These are phyloP conservation scores for Periglandula ipomoeae DNA, from an alignment of 2,329 filamentous ascomycete species.

Conservation along the genomic window DNA sequence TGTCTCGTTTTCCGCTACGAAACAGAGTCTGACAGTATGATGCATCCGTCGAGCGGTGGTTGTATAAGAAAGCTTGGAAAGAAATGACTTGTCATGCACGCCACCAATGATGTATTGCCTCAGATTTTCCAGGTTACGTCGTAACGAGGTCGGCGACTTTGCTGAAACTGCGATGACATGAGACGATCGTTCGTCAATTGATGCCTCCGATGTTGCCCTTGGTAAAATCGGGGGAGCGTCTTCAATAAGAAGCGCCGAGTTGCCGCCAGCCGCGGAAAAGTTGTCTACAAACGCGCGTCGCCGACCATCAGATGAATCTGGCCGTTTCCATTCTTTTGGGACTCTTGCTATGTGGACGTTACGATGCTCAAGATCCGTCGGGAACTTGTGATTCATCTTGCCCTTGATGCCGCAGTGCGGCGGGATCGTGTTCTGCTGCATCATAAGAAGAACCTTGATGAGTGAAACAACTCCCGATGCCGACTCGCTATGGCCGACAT, in stretches of 20 bases:
- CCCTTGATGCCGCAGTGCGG: conserved; percentile 45
- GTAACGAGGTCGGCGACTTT: conserved; percentile 41
- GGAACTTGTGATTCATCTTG: conserved; percentile 34
- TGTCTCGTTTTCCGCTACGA: conserved; percentile 41
- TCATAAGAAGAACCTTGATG: conserved; percentile 40
- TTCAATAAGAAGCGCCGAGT: conserved; percentile 54
- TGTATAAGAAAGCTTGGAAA: conserved; percentile 53
- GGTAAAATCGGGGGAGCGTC: conserved; percentile 48
- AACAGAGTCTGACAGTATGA: conserved; percentile 42
- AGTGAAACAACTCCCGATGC: conserved; percentile 32
- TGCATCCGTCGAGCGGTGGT: conserved; percentile 56
- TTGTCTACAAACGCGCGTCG: conserved; percentile 40
- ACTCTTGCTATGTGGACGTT: conserved; percentile 29
- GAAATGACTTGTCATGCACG: too few species aligned
- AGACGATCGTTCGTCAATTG: conserved; percentile 12
- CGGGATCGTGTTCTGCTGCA: conserved; percentile 37
- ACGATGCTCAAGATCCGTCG: conserved; percentile 29
- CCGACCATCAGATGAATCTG: too few species aligned
- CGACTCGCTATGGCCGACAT: conserved; percentile 40
- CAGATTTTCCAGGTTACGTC: too few species aligned
- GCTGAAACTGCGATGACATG: conserved; percentile 49
- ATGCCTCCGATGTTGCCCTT: background rate
- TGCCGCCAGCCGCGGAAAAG: conserved; percentile 45
- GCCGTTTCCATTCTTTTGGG: too few species aligned
- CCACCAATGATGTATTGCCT: too few species aligned